phyloP scores from a whole-genome alignment of 805 yeast species.

The Kregervanrija delftensis region DNA sequence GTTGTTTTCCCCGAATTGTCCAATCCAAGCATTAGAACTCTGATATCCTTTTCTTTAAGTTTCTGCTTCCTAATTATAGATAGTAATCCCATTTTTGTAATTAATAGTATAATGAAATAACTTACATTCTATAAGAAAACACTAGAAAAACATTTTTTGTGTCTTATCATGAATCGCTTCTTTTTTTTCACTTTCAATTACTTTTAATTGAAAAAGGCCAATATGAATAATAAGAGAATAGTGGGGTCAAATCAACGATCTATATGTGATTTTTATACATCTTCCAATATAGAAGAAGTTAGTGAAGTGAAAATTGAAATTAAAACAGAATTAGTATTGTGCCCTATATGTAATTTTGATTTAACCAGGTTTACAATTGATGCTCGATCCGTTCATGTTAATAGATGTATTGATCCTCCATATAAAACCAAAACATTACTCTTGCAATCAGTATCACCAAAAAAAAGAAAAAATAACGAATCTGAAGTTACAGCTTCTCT shows the following conservation, averaged over 20 bases:
- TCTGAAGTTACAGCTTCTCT: neutral
- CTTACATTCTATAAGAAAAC: too few species aligned
- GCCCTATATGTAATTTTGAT: constrained; percentile 47
- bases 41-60: constrained; percentile 66
- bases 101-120: too few species aligned
- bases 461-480: neutral
- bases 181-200: neutral
- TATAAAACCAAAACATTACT: too few species aligned
- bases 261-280: too few species aligned
- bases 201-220: neutral
- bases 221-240: too few species aligned
- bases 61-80: constrained; percentile 78
- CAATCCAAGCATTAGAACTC: constrained; percentile 74
- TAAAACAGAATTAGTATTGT: constrained; percentile 18
- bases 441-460: neutral
- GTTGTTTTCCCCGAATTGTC: constrained; percentile 94
- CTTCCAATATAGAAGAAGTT: constrained; percentile 3
- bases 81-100: constrained; percentile 62
- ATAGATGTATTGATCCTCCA: constrained; percentile 37
- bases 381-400: constrained; percentile 48
- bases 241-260: too few species aligned
- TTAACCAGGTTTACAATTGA: constrained; percentile 33
- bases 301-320: constrained; percentile 11
- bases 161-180: neutral
- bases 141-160: too few species aligned